Percentiles rank a stretch among this genome's conserved stretches.
Conservation (phyloP, 2,329 filamentous ascomycete species). For the Metarhizium humberi region DNA sequence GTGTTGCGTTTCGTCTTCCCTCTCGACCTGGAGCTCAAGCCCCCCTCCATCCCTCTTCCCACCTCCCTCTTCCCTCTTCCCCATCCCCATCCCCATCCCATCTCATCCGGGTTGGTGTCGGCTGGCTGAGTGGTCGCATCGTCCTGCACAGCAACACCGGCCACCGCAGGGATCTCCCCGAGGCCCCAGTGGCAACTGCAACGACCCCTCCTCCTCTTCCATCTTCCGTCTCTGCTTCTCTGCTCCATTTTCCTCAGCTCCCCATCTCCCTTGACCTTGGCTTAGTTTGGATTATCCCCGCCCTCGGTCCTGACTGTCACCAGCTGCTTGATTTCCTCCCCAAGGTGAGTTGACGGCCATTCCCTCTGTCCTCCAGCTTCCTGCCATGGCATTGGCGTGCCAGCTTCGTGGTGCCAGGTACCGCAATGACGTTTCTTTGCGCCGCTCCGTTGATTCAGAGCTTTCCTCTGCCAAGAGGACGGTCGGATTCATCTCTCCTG, state of each 20-base stretch:
- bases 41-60: background rate
- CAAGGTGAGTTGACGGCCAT: background rate
- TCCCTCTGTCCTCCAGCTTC: background rate
- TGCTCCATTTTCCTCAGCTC: background rate
- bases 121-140: background rate
- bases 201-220: background rate
- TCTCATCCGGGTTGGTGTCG: background rate
- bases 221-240: constrained; percentile 1
- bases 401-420: background rate
- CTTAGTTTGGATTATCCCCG: background rate
- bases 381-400: background rate
- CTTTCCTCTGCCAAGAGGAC: background rate
- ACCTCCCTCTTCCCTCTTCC: background rate
- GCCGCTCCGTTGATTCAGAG: background rate
- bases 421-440: background rate
- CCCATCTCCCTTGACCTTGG: background rate
- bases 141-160: background rate
- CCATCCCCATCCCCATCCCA: background rate
- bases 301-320: background rate
- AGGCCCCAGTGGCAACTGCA: background rate
- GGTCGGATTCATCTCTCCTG: background rate
- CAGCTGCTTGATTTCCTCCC: background rate
- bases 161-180: background rate
- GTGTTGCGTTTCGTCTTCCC: background rate
- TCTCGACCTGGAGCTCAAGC: background rate